A percentile compares a stretch with the other conserved stretches of the same genome.
Conservation (phyloP, 2,329 filamentous ascomycete species). For the Aspergillus proliferans region DNA sequence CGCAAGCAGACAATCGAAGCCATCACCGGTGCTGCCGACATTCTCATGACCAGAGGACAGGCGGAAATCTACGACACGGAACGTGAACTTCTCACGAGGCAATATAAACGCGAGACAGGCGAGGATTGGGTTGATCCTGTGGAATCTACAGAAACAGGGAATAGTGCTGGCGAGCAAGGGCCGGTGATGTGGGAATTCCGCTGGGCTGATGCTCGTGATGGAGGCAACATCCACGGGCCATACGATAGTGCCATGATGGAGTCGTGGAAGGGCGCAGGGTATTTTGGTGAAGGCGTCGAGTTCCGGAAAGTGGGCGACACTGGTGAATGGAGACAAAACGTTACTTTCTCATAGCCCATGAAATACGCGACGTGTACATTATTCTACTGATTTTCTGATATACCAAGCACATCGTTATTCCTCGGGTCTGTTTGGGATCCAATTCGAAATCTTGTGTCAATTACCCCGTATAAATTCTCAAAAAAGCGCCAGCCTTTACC, state of each 20-base stretch:
- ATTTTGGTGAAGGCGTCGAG: conserved; percentile 82
- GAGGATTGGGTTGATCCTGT: conserved; percentile 68
- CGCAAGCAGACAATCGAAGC: conserved; percentile 69
- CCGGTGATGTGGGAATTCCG: conserved; percentile 75
- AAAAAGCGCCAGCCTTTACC: conserved; percentile 33
- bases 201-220: conserved; percentile 84
- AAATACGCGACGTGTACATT: conserved; percentile 8
- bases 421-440: conserved; percentile 14
- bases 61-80: conserved; percentile 89
- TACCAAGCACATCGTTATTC: conserved; percentile 13
- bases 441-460: conserved; percentile 17
- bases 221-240: conserved; percentile 71
- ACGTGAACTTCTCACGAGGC: conserved; percentile 72
- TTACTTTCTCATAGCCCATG: conserved; percentile 45
- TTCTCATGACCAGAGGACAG: conserved; percentile 73
- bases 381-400: conserved; percentile 2
- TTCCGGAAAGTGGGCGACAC: conserved; percentile 58
- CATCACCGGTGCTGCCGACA: conserved; percentile 86
- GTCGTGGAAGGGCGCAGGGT: conserved; percentile 85
- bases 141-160: conserved; percentile 22
- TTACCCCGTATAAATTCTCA: conserved; percentile 18
- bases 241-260: conserved; percentile 82
- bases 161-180: conserved; percentile 26
- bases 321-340: conserved; percentile 48
- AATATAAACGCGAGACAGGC: conserved; percentile 78